Evolutionary conservation across 768 basidiomycete species (phyloP), one percentile per base, ranked within the genome.

Genomic region (Lactarius tabidus): DNA sequence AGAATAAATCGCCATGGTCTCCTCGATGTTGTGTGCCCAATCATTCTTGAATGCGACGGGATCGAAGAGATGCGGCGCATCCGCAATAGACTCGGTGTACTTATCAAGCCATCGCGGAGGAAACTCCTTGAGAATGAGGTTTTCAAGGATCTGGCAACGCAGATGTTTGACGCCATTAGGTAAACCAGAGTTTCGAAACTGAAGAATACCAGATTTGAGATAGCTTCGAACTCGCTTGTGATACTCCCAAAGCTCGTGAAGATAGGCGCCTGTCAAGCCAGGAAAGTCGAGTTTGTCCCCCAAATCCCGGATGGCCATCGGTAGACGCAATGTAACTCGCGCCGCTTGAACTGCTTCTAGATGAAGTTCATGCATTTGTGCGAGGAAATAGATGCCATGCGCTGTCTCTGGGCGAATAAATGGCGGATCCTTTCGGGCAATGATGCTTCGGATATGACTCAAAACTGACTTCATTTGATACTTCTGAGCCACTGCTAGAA

Each of bases 71-170:
- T 41, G 31, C 3, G 41, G 58, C 3, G 31, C 20, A 20, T 48
- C 31, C 33, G 45, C 26, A 9, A 60, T 52, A 9, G 59, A 60
- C 17, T 52, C 36, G 26, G 38, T 12, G 28, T 60, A 60, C 15
- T 60, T 35, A 4, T 39, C 48, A 60, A 60, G 48, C 59, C 59
- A 60, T n/a, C 1, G 1, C n/a, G 43, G 43, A n/a, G n/a, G n/a
- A n/a, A n/a, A n/a, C n/a, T n/a, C n/a, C n/a, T n/a, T n/a, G n/a
- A n/a, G n/a, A n/a, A n/a, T n/a, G n/a, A n/a, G n/a, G n/a, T n/a
- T n/a, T n/a, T n/a, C n/a, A n/a, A n/a, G n/a, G n/a, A n/a, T n/a
- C n/a, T 23, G 5, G 29, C 58, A 59, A 10, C 33, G 58, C 15
- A 59, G 29, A 35, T 9, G n/a, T 7, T 59, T 59, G 31, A 59